Conservation (phyloP, 2,329 filamentous ascomycete genomes). For the Nakataea oryzae region DNA sequence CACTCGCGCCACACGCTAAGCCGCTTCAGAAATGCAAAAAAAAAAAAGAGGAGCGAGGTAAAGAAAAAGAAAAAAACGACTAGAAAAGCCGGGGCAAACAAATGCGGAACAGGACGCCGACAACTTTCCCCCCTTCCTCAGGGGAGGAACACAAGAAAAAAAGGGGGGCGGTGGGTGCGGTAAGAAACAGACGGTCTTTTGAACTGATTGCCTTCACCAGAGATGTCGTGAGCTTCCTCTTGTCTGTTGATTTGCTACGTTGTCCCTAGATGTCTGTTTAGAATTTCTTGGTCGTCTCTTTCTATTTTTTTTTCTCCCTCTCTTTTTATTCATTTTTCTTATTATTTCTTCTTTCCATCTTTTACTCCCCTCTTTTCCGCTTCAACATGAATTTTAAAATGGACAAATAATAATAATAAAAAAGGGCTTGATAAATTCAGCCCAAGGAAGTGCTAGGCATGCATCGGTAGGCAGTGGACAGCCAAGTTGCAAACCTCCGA, state of each 20-base stretch:
- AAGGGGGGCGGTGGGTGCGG: background rate
- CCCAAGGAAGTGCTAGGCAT: background rate
- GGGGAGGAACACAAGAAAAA: background rate
- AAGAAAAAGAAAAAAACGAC: background rate
- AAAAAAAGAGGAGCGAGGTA: background rate
- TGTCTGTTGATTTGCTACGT: background rate
- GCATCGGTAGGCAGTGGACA: background rate
- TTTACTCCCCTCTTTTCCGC: no score
- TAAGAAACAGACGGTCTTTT: background rate
- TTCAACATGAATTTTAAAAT: no score
- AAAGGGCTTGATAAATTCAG: background rate
- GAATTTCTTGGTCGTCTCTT: no score
- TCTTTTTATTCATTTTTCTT: background rate
- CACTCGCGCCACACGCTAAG: conserved; percentile 4
- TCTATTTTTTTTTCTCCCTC: background rate
- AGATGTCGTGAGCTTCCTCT: background rate
- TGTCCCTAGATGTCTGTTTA: background rate
- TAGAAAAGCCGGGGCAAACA: background rate
- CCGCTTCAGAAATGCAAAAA: background rate
- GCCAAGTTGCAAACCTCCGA: background rate
- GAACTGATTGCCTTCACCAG: background rate
- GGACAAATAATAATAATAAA: no score
- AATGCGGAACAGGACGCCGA: background rate
- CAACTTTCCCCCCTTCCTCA: background rate
- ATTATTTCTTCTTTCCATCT: background rate